Evolutionary conservation across 1,284 basidiomycete species (phyloP), one percentile per base, ranked within the genome.

Genomic region (Coniophora puteana): DNA sequence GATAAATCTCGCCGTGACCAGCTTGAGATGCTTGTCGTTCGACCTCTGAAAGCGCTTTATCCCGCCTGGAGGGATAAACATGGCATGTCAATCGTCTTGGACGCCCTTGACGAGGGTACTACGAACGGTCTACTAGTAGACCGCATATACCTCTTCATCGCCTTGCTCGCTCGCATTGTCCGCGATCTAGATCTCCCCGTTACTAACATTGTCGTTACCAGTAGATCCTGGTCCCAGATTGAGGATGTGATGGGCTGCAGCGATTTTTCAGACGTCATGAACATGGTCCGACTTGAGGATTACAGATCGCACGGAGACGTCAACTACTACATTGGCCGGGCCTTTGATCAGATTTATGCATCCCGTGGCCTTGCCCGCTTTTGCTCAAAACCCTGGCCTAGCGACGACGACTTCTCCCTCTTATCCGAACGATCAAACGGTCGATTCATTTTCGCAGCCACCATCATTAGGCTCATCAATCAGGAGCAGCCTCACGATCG

Each of bases 371-470:
- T 41, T 3, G 44, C 44, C 8, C 27, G 57, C n/a, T 14, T 31
- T 28, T 25, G 30, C 6, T 38, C 54, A 31, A 41, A 38, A 8
- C 53, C 55, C 4, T 61, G 58, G 58, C 58, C 59, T 10, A 24
- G 48, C 1, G 30, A 45, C 0, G 42, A 48, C 1, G 49, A 53
- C 1, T 40, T 62, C 1, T 48, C 50, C 10, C 43, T 31, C 1
- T 35, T 61, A 1, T 47, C 54, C 17, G 38, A 27, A n/a, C 57
- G 50, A 33, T 45, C 58, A 3, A 38, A 28, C 4, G 60, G 57
- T 7, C 20, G 62, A 11, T 61, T 61, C 30, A 57, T 58, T n/a
- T 58, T 51, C 33, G 55, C 60, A 0, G 29, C 51, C 17, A 58
- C 55, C 1, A 51, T 51, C 4, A 43, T 51, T 43, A 55, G 52